Percentiles rank a stretch among this genome's conserved stretches.
These are phyloP conservation scores for Neonectria sp. DNA, from an alignment of 2,329 filamentous ascomycete genomes.

Conservation along the genomic window DNA sequence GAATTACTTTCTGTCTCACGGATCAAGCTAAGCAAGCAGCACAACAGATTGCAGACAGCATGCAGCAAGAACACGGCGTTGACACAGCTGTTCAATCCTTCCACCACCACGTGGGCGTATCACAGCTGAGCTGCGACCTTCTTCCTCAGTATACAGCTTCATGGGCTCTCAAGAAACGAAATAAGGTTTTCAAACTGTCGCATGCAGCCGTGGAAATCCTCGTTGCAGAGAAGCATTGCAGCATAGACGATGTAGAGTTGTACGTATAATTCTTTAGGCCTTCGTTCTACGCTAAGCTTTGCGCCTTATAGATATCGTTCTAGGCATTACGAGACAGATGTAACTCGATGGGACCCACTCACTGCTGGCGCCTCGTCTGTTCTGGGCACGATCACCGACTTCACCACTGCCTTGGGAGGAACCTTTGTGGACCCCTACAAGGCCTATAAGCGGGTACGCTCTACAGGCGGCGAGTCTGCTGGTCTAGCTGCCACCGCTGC, in stretches of 20 bases:
- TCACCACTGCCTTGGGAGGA: background rate
- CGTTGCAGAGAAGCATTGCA: too few species aligned
- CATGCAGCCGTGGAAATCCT: too few species aligned
- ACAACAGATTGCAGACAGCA: conserved; percentile 70
- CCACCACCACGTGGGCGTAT: conserved; percentile 74
- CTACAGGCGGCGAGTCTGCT: background rate
- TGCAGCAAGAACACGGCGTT: conserved; percentile 74
- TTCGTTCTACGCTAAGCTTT: background rate
- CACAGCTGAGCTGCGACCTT: background rate
- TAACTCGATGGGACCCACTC: conserved; percentile 14
- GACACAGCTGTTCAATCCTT: conserved; percentile 76
- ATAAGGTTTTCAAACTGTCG: too few species aligned
- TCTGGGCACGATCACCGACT: background rate
- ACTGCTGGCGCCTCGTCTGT: conserved; percentile 9
- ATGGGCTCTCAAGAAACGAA: background rate
- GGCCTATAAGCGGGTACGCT: background rate
- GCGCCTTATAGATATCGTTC: background rate
- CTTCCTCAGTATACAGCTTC: background rate
- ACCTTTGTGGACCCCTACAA: background rate
- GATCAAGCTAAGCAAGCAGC: conserved; percentile 70
- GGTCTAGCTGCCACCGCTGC: background rate
- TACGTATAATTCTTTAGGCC: too few species aligned
- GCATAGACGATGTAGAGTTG: too few species aligned
- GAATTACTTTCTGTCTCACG: conserved; percentile 72
- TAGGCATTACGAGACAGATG: conserved; percentile 1